phyloP scores from a whole-genome alignment of 768 basidiomycete species.

The Suillus weaverae region DNA sequence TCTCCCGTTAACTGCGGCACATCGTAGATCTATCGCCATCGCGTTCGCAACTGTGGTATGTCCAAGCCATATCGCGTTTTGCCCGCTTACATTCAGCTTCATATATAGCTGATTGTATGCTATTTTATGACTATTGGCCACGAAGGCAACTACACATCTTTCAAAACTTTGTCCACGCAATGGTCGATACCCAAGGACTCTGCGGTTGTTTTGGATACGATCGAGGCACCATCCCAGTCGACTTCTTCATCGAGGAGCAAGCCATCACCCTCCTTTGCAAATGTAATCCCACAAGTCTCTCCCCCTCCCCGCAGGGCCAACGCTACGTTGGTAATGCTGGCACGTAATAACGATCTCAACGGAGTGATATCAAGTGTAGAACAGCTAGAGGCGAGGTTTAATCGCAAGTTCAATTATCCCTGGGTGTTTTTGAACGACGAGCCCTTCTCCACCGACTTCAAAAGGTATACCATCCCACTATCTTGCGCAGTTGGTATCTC shows the following conservation, averaged over 20 bases:
- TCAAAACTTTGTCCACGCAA: slow-evolving; percentile 8
- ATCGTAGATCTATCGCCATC: slow-evolving; percentile 30
- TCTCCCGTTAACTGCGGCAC: slow-evolving; percentile 27
- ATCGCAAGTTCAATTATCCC: slow-evolving; percentile 56
- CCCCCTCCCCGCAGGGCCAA: slow-evolving; percentile 42
- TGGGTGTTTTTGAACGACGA: slow-evolving; percentile 67
- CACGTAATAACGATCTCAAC: slow-evolving; percentile 46
- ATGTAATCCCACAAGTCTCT: not conserved
- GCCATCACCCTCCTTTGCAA: slow-evolving; percentile 3
- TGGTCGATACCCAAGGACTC: slow-evolving; percentile 4
- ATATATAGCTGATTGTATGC: slow-evolving; percentile 20
- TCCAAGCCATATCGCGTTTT: not conserved
- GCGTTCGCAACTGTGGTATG: slow-evolving; percentile 29
- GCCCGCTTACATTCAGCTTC: not conserved
- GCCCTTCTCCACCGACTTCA: slow-evolving; percentile 56
- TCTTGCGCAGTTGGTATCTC: slow-evolving; percentile 12
- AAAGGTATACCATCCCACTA: slow-evolving; percentile 29
- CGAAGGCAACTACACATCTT: slow-evolving; percentile 2
- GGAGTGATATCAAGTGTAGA: slow-evolving; percentile 50
- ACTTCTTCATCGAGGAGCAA: not conserved
- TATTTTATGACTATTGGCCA: slow-evolving; percentile 21
- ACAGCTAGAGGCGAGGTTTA: slow-evolving; percentile 59
- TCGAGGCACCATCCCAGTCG: not conserved
- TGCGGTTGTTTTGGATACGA: not conserved
- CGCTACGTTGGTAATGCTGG: slow-evolving; percentile 59